Evolutionary conservation across 495 filamentous ascomycete genomes (phyloP), one percentile per base, ranked within the genome.

Genomic region (Chaetomidium leptoderma): DNA sequence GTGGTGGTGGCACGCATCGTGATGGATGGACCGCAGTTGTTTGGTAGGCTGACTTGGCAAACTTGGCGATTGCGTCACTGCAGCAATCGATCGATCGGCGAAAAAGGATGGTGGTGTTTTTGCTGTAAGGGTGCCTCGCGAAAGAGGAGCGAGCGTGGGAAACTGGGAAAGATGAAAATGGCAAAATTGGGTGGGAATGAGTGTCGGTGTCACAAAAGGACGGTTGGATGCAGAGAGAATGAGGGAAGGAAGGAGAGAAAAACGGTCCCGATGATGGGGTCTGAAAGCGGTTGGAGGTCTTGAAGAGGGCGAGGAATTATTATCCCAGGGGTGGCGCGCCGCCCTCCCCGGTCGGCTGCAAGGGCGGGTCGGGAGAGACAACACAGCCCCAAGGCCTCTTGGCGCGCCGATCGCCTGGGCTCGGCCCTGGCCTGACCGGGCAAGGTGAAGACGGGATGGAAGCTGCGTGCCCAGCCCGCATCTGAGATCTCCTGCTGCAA

Each of bases 1-100:
- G 64, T 55, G 55, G 66, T 26, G 23, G 64, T 55, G 55, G 55
- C 19, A 61, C 64, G 68, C 70, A 72, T 72, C n/a, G 35, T 60
- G 65, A 49, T 3, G 35, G 14, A n/a, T 11, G 3, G 23, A 26
- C 37, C 7, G 8, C 9, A 26, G 6, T 27, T 16, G n/a, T 21
- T 29, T 50, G 26, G n/a, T 44, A 7, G 17, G 45, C n/a, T 5
- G 39, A 45, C 46, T 58, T 58, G 55, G 55, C 46, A 33, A 58
- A 52, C 53, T 57, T 57, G 59, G 53, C 59, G 42, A 62, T 62
- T 53, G 59, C 53, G 59, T 57, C 59, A 61, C 59, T 36, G 27
- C 24, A 45, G 30, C 26, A 37, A 33, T 3, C 16, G 35, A 45
- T 29, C 17, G 44, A 3, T 8, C 1, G 7, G n/a, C n/a, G 29